Evolutionary conservation across 371 early-diverging fungal species (phyloP).

Genomic region (Fennellomyces sp.): DNA sequence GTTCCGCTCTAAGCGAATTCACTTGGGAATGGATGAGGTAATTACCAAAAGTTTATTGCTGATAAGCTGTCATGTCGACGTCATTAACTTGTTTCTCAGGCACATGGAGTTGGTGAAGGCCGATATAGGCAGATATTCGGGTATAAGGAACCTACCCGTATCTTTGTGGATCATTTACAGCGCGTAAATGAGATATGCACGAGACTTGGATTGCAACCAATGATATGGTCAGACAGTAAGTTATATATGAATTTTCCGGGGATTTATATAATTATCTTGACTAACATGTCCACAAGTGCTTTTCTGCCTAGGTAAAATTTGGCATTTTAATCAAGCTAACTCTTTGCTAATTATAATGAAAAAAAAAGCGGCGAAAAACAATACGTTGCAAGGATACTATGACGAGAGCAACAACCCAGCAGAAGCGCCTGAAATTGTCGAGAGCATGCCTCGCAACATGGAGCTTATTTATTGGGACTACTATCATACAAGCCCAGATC

Average conservation of each 20-base stretch:
- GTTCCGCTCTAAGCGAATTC: conserved; percentile 77
- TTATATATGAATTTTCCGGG: too few relatives aligned
- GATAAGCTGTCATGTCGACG: too few relatives aligned
- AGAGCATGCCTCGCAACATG: conserved; percentile 66
- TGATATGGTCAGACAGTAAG: conserved; percentile 91
- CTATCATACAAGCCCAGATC: conserved; percentile 74
- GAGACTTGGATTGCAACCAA: conserved; percentile 63
- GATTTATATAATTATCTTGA: not conserved
- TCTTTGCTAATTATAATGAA: not conserved
- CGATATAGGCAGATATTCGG: conserved; percentile 78
- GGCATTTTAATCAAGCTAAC: not conserved
- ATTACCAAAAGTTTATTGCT: not conserved
- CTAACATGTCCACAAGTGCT: conserved; percentile 48
- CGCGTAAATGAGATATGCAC: conserved; percentile 74
- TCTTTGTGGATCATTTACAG: conserved; percentile 79
- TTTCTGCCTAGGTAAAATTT: conserved; percentile 55
- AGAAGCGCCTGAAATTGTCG: conserved; percentile 50
- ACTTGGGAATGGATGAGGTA: conserved; percentile 88
- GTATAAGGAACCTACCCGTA: conserved; percentile 68
- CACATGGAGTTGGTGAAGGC: conserved; percentile 86
- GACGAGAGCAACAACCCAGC: conserved; percentile 67
- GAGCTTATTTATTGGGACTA: conserved; percentile 91
- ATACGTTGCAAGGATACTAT: conserved; percentile 79
- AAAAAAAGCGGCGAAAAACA: conserved; percentile 77
- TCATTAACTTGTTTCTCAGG: conserved; percentile 41